Conservation (phyloP, 192 early-diverging fungal species). For the Phlyctochytrium bullatum region DNA sequence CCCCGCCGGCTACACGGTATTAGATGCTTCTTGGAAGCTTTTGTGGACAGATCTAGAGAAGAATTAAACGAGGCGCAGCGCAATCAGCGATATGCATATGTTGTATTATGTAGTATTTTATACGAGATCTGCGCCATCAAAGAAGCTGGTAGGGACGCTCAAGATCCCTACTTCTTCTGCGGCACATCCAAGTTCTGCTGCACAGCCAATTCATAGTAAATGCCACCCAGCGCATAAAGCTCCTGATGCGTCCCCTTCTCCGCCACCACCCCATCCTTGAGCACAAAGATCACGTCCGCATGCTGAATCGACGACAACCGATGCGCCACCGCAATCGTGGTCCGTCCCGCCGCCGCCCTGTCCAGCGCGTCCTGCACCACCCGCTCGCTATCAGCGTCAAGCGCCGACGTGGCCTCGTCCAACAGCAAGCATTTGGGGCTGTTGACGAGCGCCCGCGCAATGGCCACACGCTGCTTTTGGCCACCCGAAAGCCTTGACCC, state of each 20-base stretch:
- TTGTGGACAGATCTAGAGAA: too few relatives aligned
- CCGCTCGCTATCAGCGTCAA: constrained; percentile 64
- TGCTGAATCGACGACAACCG: constrained; percentile 60
- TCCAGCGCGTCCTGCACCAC: constrained; percentile 67
- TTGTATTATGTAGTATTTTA: too few relatives aligned
- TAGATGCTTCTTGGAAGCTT: too few relatives aligned
- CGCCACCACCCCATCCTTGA: constrained; percentile 47
- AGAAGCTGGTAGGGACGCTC: too few relatives aligned
- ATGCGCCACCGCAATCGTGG: constrained; percentile 74
- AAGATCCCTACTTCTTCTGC: not conserved
- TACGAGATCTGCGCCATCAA: too few relatives aligned
- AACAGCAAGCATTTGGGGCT: constrained; percentile 44
- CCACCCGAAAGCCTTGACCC: constrained; percentile 48
- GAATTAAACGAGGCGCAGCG: too few relatives aligned
- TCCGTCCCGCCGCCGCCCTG: constrained; percentile 59
- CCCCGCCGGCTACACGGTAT: too few relatives aligned
- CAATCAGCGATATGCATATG: too few relatives aligned
- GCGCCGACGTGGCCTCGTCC: constrained; percentile 47
- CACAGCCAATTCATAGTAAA: constrained; percentile 47
- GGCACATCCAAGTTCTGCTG: constrained; percentile 29
- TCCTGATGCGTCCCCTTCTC: constrained; percentile 66
- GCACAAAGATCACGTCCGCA: constrained; percentile 62
- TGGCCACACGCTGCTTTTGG: constrained; percentile 39
- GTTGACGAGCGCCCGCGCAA: constrained; percentile 60
- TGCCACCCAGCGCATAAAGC: constrained; percentile 38